phyloP scores from a whole-genome alignment of 108 stramenopile genomes.

The Cylindrotheca closterium region DNA sequence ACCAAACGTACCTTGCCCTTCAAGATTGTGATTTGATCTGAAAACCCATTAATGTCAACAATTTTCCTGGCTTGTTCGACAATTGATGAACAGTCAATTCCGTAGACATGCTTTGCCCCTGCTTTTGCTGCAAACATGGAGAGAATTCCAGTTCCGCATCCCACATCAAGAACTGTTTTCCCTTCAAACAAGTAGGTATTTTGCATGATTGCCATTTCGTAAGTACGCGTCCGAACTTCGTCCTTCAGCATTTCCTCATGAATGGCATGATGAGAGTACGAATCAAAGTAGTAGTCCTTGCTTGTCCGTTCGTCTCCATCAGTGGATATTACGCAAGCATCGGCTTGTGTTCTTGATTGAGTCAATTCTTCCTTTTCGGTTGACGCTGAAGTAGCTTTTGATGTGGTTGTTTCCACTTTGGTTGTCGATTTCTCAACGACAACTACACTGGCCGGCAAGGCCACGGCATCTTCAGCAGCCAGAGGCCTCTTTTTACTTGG shows the following conservation, averaged over 20 bases:
- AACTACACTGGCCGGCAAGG: neutral
- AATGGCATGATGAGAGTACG: slow-evolving; percentile 95
- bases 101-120: slow-evolving; percentile 92
- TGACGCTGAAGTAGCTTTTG: no score
- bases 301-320: slow-evolving; percentile 52
- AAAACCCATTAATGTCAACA: slow-evolving; percentile 79
- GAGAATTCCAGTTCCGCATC: slow-evolving; percentile 93
- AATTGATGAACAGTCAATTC: slow-evolving; percentile 91
- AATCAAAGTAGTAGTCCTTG: slow-evolving; percentile 93
- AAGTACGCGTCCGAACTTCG: slow-evolving; percentile 88
- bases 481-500: neutral
- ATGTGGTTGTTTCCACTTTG: no score
- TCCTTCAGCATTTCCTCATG: slow-evolving; percentile 98
- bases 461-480: neutral
- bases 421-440: neutral
- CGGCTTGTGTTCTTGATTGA: neutral
- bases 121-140: slow-evolving; percentile 92
- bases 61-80: slow-evolving; percentile 81
- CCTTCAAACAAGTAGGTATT: slow-evolving; percentile 77
- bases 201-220: slow-evolving; percentile 82
- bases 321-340: neutral
- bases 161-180: slow-evolving; percentile 91
- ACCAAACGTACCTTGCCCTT: slow-evolving; percentile 57
- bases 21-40: slow-evolving; percentile 81
- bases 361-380: neutral